Percentiles rank a stretch among this genome's conserved stretches.
Conservation (phyloP, 2,329 filamentous ascomycete genomes). For the Alternaria angustiovoidea region DNA sequence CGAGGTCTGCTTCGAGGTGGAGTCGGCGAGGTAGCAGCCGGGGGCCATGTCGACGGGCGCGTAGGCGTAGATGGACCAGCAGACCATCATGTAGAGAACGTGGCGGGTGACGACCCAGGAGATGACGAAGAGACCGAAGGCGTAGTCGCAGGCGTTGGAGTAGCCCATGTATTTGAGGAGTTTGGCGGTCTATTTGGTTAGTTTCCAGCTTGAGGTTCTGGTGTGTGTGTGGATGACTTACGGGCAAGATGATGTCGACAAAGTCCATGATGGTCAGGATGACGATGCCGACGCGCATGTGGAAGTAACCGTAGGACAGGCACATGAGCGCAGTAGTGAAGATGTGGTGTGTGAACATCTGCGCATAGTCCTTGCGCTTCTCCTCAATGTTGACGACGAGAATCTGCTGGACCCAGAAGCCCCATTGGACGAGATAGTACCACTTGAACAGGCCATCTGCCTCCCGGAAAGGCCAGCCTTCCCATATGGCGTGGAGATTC, state of each 20-base stretch:
- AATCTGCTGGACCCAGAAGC: slow-evolving; percentile 94
- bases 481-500: slow-evolving; percentile 81
- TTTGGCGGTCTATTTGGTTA: slow-evolving; percentile 76
- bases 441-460: slow-evolving; percentile 78
- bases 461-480: slow-evolving; percentile 81
- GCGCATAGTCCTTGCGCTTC: slow-evolving; percentile 90
- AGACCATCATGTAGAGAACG: slow-evolving; percentile 77
- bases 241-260: slow-evolving; percentile 86
- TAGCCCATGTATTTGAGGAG: slow-evolving; percentile 86
- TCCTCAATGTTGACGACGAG: slow-evolving; percentile 95
- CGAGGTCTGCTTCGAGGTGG: slow-evolving; percentile 41
- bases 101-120: slow-evolving; percentile 87
- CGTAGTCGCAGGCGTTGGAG: slow-evolving; percentile 77
- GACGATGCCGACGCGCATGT: slow-evolving; percentile 85
- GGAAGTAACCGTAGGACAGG: slow-evolving; percentile 84
- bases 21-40: slow-evolving; percentile 74
- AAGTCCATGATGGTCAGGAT: slow-evolving; percentile 94
- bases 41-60: slow-evolving; percentile 67
- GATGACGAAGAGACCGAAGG: slow-evolving; percentile 85
- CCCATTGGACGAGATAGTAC: slow-evolving; percentile 89
- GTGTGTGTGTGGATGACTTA: slow-evolving; percentile 48
- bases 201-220: neutral
- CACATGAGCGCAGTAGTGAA: slow-evolving; percentile 84
- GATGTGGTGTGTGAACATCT: slow-evolving; percentile 96
- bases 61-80: slow-evolving; percentile 81